Evolutionary conservation across 148 eudicot species (phyloP).

Genomic region (Amaranthus hypochondriacus): DNA sequence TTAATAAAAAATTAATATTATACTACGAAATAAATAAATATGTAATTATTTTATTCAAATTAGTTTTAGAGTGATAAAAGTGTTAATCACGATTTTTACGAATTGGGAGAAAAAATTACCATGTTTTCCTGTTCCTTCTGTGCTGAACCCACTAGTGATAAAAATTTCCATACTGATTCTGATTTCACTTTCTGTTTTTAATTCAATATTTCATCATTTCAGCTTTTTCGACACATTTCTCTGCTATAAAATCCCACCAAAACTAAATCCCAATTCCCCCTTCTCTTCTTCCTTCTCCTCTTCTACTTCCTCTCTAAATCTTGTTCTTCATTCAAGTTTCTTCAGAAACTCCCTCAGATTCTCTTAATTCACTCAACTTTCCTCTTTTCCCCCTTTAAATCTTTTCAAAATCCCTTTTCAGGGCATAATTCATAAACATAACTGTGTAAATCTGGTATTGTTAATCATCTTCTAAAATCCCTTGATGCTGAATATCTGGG

Average conservation of each 20-base stretch:
- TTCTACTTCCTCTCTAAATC: neutral
- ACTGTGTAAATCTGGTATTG: neutral
- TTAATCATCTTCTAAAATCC: neutral
- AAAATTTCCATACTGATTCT: neutral
- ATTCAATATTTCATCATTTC: conserved; percentile 14
- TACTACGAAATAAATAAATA: too few species aligned
- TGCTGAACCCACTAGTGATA: conserved; percentile 15
- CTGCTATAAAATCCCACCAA: conserved; percentile 19
- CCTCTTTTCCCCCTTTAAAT: neutral
- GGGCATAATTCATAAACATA: neutral
- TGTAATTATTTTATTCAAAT: too few species aligned
- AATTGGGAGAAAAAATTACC: neutral
- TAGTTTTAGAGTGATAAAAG: too few species aligned
- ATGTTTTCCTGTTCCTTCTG: conserved; percentile 9
- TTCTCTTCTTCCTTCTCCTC: conserved; percentile 8
- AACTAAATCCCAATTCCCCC: conserved; percentile 19
- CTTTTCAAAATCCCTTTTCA: too few species aligned
- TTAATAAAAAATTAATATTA: too few species aligned
- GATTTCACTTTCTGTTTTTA: conserved; percentile 18
- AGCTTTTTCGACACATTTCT: conserved; percentile 16
- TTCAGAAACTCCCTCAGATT: too few species aligned
- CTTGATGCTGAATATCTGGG: conserved; percentile 53
- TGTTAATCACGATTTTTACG: too few species aligned
- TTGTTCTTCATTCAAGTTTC: neutral
- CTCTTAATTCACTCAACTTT: neutral